A percentile compares a stretch with the other conserved stretches of the same genome.
Evolutionary conservation across 2,329 filamentous ascomycete species (phyloP).

Genomic region (Chalara sp.): DNA sequence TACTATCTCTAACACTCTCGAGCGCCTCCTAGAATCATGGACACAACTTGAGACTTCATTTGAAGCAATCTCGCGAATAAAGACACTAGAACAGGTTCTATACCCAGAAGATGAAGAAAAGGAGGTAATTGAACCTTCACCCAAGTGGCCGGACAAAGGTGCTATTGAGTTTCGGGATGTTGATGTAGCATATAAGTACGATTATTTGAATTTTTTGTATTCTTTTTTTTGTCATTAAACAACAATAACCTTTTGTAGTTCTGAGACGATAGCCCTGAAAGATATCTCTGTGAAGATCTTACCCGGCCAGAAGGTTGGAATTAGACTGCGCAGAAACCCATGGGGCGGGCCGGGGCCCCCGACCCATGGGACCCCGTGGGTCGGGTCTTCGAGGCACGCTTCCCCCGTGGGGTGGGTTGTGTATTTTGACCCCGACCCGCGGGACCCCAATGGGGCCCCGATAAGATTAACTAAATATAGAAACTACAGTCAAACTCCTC

Average conservation of each 20-base stretch:
- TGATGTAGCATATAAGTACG: constrained; percentile 19
- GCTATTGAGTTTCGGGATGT: constrained; percentile 26
- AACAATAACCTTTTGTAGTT: constrained; percentile 1
- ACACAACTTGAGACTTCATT: constrained; percentile 51
- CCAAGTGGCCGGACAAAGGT: constrained; percentile 27
- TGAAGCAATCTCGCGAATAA: constrained; percentile 48
- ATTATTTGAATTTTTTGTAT: neutral
- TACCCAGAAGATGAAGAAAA: constrained; percentile 27
- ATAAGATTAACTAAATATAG: no score
- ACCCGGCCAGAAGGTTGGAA: constrained; percentile 39
- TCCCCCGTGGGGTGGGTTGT: no score
- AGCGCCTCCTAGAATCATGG: constrained; percentile 42
- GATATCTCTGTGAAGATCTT: constrained; percentile 10
- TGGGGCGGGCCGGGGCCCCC: no score
- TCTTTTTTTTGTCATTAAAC: neutral
- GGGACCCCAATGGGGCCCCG: no score
- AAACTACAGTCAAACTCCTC: no score
- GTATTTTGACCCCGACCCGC: no score
- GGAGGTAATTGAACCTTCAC: constrained; percentile 3
- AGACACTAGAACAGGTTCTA: constrained; percentile 41
- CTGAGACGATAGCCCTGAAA: constrained; percentile 7
- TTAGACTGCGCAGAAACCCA: no score
- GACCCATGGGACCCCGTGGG: no score
- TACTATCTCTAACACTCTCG: constrained; percentile 22
- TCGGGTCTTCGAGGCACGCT: no score